Evolutionary conservation across 495 filamentous ascomycete species (phyloP), one percentile per base, ranked within the genome.

Genomic region (Neurospora sp.): DNA sequence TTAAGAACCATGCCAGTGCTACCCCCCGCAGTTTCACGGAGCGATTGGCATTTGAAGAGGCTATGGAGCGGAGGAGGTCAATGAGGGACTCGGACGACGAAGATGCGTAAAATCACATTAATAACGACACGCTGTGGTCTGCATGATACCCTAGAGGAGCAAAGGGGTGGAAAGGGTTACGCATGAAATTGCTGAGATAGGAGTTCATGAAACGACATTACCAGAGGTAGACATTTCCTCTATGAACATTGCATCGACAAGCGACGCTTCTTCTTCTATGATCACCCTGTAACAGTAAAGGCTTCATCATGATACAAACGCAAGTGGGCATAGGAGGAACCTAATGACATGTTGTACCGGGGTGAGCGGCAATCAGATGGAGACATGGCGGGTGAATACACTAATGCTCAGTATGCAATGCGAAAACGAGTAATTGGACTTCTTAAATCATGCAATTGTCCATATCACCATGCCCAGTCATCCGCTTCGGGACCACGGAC

Each of bases 31-130:
- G 83, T 71, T 78, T 86, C 37, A 79, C 82, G 65, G 82, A 86
- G 79, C 77, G 80, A 47, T 69, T 86, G 72, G 80, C 83, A 39
- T 73, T 82, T 59, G 84, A 85, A 71, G 84, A 85, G 40, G 79
- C 78, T 20, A 77, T 78, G 77, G 81, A 80, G 74, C 65, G 76
- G 68, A 73, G 75, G 69, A 74, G 47, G 68, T 10, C 45, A 45
- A 69, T 37, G 38, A 41, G 53, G 68, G 69, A 69, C 27, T n/a
- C 39, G 14, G 69, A 45, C 9, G 18, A 59, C 70, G 47, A 39
- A 7, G 53, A 73, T 39, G 70, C 27, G 53, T 44, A 35, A 61
- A 65, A 14, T 2, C 27, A 65, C 35, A 65, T 2, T 65, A 65
- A 65, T 65, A 65, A 65, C 27, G 27, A 16, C 27, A 65, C 27